A percentile compares a stretch with the other conserved stretches of the same genome.
Evolutionary conservation across 139 green algal genomes (phyloP).

Genomic region (Limnomonas spitsbergensis): DNA sequence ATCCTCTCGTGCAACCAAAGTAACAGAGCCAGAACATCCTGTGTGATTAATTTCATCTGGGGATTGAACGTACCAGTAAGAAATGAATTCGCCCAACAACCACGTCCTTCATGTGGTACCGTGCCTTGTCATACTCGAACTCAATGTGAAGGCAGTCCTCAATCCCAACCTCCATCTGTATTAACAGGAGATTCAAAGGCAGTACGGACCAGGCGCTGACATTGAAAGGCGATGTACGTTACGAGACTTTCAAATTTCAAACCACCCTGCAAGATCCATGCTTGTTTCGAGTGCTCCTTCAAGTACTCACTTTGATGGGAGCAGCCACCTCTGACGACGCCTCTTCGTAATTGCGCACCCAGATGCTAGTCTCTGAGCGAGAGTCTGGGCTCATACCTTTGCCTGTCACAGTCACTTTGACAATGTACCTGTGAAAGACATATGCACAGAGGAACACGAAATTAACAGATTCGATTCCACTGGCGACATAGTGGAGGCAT

Average conservation of each 20-base stretch:
- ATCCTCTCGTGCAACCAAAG: too few species aligned
- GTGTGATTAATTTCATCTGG: too few species aligned
- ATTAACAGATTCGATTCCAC: too few species aligned
- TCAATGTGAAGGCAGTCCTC: slow-evolving; percentile 99
- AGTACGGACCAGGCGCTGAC: neutral
- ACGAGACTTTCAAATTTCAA: neutral
- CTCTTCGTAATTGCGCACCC: slow-evolving; percentile 19
- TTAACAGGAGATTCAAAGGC: neutral
- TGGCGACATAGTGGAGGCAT: too few species aligned
- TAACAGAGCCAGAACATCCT: too few species aligned
- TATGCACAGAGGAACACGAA: too few species aligned
- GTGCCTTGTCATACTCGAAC: slow-evolving; percentile 94
- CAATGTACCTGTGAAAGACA: slow-evolving; percentile 10
- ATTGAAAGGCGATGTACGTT: neutral
- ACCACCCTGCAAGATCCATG: neutral
- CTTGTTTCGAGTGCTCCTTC: too few species aligned
- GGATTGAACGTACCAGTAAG: slow-evolving; percentile 71
- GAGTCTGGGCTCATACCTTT: slow-evolving; percentile 12
- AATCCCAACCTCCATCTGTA: slow-evolving; percentile 98
- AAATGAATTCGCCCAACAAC: slow-evolving; percentile 98
- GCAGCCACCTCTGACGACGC: neutral
- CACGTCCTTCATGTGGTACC: slow-evolving; percentile 81
- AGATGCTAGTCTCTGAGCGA: neutral
- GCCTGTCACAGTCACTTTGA: slow-evolving; percentile 18
- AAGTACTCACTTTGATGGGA: slow-evolving; percentile 17